phyloP scores from a whole-genome alignment of 1,139 yeast genomes.

The Yamadazyma sp. region DNA sequence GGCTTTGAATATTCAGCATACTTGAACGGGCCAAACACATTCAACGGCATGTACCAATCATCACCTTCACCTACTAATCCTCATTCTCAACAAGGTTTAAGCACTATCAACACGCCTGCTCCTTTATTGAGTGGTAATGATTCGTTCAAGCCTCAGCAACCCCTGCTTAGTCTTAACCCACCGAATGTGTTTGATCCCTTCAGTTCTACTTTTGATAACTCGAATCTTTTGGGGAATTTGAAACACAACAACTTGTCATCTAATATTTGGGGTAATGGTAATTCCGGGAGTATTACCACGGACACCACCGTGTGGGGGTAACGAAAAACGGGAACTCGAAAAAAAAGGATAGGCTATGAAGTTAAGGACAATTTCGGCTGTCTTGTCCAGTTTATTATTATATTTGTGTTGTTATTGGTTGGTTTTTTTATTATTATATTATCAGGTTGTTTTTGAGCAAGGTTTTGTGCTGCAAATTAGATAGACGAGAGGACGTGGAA shows the following conservation, averaged over 20 bases:
- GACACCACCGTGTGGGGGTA: constrained; percentile 23
- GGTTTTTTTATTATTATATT: not conserved
- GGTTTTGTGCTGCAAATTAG: not conserved
- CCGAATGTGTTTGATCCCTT: constrained; percentile 4
- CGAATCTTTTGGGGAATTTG: not conserved
- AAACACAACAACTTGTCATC: constrained; percentile 2
- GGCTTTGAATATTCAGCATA: constrained; percentile 1
- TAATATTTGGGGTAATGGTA: constrained; percentile 17
- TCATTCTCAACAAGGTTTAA: not conserved
- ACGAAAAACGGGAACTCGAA: not conserved
- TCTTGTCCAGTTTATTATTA: not conserved
- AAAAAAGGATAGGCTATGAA: not conserved
- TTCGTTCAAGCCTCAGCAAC: not conserved
- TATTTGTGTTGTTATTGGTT: constrained; percentile 1
- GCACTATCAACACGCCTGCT: not conserved
- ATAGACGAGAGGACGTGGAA: too few relatives aligned
- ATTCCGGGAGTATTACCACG: constrained; percentile 9
- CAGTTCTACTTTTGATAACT: constrained; percentile 1
- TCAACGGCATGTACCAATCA: constrained; percentile 1
- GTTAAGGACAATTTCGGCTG: not conserved
- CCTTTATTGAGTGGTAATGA: not conserved
- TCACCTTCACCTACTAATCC: constrained; percentile 1
- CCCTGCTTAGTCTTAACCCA: not conserved
- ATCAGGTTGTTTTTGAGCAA: not conserved
- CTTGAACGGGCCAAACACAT: not conserved